Evolutionary conservation across 1,284 basidiomycete species (phyloP), one percentile per base, ranked within the genome.

Genomic region (Boletus sp.): DNA sequence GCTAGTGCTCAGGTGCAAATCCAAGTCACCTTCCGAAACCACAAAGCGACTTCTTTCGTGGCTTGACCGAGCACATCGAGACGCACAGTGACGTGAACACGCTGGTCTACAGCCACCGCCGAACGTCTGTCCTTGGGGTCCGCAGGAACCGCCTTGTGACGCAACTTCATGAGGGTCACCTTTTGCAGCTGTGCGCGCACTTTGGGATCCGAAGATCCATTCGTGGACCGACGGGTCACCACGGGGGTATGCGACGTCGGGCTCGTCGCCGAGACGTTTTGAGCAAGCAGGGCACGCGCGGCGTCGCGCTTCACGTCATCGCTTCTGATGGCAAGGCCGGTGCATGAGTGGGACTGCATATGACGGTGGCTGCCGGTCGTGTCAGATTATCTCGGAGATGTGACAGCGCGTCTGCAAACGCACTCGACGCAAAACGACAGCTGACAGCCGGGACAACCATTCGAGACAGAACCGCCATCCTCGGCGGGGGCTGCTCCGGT

Each of bases 101-200:
- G 83, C 59, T 89, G 78, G 43, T 82, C 79, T 28, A 83, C 64
- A 30, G 83, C 76, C 6, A 85, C 74, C 25, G 76, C 72, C 21
- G 77, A 74, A 4, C 70, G 58, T 55, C 77, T 81, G 67, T 87
- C 84, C 67, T 80, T 85, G 16, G 81, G 78, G 66, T 92, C 86
- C 6, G 78, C 84, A 9, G 90, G 83, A 44, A 77, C 66, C 16
- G 91, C 91, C 53, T 78, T 80, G 69, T 89, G 89, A 55, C 87
- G 84, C 81, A 92, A 83, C 68, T 86, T 90, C 82, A 93, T 90
- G 11, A 86, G 68, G 67, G 87, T 82, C 16, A 91, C 73, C 67
- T 85, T 85, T 56, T 80, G 78, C 55, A 80, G 72, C 65, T 85
- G 83, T 1, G 80, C 83, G 19, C 81, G 70, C 66, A 87, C 88